Conservation (phyloP, 2,329 filamentous ascomycete species). For the Helminthosporium solani region DNA sequence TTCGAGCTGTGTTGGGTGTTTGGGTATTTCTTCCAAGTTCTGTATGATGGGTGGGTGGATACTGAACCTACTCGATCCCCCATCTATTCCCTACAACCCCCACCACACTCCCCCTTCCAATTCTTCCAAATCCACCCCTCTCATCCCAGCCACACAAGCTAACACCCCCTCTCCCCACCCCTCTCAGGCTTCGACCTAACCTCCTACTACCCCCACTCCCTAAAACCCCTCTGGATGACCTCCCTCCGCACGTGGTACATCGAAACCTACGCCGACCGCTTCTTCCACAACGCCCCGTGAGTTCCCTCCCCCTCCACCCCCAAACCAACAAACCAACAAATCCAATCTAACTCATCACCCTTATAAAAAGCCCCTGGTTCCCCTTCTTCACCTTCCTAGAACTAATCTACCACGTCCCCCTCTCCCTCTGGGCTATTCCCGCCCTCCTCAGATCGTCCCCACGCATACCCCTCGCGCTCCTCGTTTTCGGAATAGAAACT, state of each 20-base stretch:
- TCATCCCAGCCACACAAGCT: too few relatives aligned
- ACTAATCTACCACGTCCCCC: conserved; percentile 59
- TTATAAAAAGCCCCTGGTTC: conserved; percentile 55
- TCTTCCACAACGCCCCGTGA: conserved; percentile 59
- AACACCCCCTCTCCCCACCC: neutral
- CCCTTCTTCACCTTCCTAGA: conserved; percentile 59
- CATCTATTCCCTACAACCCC: too few relatives aligned
- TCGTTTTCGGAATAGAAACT: conserved; percentile 61
- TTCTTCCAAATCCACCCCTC: too few relatives aligned
- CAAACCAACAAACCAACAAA: neutral
- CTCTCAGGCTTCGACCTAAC: conserved; percentile 61
- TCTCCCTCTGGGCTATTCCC: conserved; percentile 61
- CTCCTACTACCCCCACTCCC: conserved; percentile 56
- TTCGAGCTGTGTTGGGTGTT: too few relatives aligned
- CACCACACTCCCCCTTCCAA: too few relatives aligned
- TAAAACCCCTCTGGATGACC: conserved; percentile 53
- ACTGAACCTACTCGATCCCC: too few relatives aligned
- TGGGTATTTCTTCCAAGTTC: too few relatives aligned
- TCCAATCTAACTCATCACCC: too few relatives aligned
- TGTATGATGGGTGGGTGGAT: too few relatives aligned
- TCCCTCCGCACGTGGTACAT: conserved; percentile 59
- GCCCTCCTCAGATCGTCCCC: conserved; percentile 59
- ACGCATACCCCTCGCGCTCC: conserved; percentile 59
- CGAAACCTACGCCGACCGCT: conserved; percentile 61
- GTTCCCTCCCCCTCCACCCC: conserved; percentile 8